Conservation (phyloP, 306 rosid genomes). For the Cicer judaicum region DNA sequence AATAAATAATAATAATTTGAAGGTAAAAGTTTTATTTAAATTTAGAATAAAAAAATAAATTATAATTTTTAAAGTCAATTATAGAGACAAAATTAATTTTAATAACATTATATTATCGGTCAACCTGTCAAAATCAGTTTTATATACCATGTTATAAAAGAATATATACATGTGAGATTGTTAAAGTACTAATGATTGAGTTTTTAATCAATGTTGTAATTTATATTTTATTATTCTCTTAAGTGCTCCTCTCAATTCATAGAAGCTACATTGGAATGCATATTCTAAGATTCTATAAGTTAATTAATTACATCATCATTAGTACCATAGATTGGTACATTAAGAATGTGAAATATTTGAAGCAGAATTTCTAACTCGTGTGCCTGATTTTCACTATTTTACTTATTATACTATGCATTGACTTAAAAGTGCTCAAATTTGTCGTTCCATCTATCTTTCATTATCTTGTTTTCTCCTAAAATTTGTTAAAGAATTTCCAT, state of each 20-base stretch:
- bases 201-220: background rate
- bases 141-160: too few species aligned
- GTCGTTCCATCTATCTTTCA: background rate
- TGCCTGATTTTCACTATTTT: background rate
- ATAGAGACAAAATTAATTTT: too few species aligned
- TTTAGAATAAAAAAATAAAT: too few species aligned
- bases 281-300: background rate
- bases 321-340: constrained; percentile 13
- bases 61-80: too few species aligned
- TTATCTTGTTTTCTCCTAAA: background rate
- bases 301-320: constrained; percentile 2
- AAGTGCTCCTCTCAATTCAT: background rate
- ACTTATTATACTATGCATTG: background rate
- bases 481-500: background rate
- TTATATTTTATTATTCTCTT: background rate
- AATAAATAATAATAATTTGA: too few species aligned
- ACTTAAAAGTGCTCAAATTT: background rate
- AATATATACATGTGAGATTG: background rate
- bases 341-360: constrained; percentile 21
- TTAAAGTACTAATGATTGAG: background rate
- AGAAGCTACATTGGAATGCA: background rate
- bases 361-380: background rate
- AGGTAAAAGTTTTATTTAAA: too few species aligned
- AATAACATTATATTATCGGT: too few species aligned
- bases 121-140: too few species aligned